Base-by-base conservation (phyloP, 495 filamentous ascomycete genomes). In the Aspergillus wentii region DNA sequence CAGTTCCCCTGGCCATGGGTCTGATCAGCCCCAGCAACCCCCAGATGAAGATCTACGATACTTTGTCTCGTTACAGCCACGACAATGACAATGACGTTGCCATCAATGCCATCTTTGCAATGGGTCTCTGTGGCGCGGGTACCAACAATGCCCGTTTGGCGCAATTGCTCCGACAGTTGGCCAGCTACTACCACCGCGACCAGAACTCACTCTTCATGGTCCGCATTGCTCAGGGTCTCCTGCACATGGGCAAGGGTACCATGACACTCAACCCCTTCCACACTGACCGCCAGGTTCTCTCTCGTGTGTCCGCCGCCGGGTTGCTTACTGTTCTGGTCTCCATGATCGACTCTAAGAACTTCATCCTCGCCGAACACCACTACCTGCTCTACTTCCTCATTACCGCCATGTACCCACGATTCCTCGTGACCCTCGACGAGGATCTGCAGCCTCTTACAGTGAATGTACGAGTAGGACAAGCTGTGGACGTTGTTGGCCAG, bases 31-130 rank as follows among this genome's bases (percentile, higher is more conserved):
- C 92, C 17, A 94, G 88, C 69, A 99, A 97, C 67, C 92, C 92
- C 6, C 94, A 97, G 59, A 99, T 99, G 91, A 99, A 97, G 71
- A 85, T 99, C 22, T 99, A 99, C 66, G 92, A 99, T 57, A 97
- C 92, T 0, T 66, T 99, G 15, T 97, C 94, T n/a, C 75, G 92
- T 44, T 99, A 99, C 68, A 91, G 83, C 46, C 92, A 99, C 74
- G 92, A 99, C 68, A 99, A 94, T 49, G 92, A 99, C 71, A 94
- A 92, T 56, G 92, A 99, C 50, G 92, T 99, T 25, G 92, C 92
- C 18, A 80, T 99, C 58, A 99, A 95, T 53, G 90, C 92, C 57
- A 97, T 99, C 57, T 96, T 99, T 54, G 90, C 92, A 48, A 99
- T 99, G 92, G 92, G 92, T 60, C 79, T 99, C 34, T 76, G 95